These are phyloP conservation scores for Metarhizium humberi DNA, from an alignment of 2,329 filamentous ascomycete species.

Conservation along the genomic window DNA sequence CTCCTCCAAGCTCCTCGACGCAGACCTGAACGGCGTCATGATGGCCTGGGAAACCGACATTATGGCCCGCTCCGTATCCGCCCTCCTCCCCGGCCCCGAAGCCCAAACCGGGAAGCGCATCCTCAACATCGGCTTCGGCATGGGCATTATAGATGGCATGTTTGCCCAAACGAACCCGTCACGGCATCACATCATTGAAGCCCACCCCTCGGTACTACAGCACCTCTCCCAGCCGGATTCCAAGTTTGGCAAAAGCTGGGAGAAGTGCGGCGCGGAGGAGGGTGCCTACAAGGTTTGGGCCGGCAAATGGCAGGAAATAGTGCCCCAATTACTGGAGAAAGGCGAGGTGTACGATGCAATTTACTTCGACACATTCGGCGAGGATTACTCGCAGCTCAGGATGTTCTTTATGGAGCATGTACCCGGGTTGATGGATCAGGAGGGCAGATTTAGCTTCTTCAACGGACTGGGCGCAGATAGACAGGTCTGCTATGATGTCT, in stretches of 20 bases:
- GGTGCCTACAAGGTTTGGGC: slow-evolving; percentile 63
- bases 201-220: slow-evolving; percentile 66
- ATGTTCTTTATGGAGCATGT: slow-evolving; percentile 85
- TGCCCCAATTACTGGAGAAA: slow-evolving; percentile 56
- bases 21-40: slow-evolving; percentile 77
- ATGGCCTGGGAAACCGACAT: slow-evolving; percentile 88
- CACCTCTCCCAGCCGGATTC: slow-evolving; percentile 43
- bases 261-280: slow-evolving; percentile 42
- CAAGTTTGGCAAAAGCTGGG: slow-evolving; percentile 48
- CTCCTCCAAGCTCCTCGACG: slow-evolving; percentile 60
- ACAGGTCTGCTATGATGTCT: slow-evolving; percentile 91
- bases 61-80: slow-evolving; percentile 68
- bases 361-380: slow-evolving; percentile 97
- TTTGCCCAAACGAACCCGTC: slow-evolving; percentile 60
- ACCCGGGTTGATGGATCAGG: slow-evolving; percentile 62
- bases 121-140: slow-evolving; percentile 82
- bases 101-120: slow-evolving; percentile 49
- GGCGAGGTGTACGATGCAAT: slow-evolving; percentile 75
- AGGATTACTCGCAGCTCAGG: slow-evolving; percentile 79
- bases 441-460: slow-evolving; percentile 77
- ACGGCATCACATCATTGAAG: slow-evolving; percentile 77
- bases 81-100: slow-evolving; percentile 39
- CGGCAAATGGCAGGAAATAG: slow-evolving; percentile 71
- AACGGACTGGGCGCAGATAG: slow-evolving; percentile 89
- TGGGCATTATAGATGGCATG: slow-evolving; percentile 78